Percentiles rank a stretch among this genome's conserved stretches.
Conservation (phyloP, 2,329 filamentous ascomycete species). For the Verticillium klebahnii region DNA sequence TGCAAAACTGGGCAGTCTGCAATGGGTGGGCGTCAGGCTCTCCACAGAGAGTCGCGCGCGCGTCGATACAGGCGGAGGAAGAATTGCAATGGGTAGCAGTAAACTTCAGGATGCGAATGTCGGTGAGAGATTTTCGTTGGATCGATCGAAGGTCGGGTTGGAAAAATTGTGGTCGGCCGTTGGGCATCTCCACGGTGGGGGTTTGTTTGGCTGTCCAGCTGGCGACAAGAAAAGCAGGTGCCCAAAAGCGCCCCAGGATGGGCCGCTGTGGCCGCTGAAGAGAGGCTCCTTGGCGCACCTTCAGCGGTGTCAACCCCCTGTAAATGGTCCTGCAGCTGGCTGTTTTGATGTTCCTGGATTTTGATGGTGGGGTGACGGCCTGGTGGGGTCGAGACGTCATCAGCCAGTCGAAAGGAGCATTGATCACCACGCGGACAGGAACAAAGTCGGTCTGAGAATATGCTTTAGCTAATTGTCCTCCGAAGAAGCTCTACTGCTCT, state of each 20-base stretch:
- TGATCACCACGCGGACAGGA: neutral
- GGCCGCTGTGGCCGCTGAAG: neutral
- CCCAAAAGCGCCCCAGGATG: neutral
- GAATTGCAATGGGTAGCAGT: neutral
- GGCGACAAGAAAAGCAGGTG: neutral
- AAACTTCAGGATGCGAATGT: neutral
- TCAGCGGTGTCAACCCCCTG: neutral
- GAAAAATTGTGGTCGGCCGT: neutral
- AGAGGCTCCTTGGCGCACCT: neutral
- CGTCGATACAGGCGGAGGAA: neutral
- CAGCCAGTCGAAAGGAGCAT: neutral
- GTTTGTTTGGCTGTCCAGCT: neutral
- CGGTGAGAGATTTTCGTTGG: neutral
- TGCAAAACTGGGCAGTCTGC: conserved; percentile 7
- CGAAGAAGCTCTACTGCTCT: neutral
- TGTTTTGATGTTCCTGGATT: neutral
- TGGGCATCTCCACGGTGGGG: neutral
- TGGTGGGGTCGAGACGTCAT: neutral
- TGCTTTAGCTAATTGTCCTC: neutral
- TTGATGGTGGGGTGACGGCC: neutral
- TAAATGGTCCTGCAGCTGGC: neutral
- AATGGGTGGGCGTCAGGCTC: neutral
- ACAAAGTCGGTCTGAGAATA: neutral
- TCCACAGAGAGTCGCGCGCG: neutral
- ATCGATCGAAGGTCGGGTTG: neutral